A percentile compares a stretch with the other conserved stretches of the same genome.
Evolutionary conservation across 371 early-diverging fungal species (phyloP).

Genomic region (Choanephora cucurbitarum): DNA sequence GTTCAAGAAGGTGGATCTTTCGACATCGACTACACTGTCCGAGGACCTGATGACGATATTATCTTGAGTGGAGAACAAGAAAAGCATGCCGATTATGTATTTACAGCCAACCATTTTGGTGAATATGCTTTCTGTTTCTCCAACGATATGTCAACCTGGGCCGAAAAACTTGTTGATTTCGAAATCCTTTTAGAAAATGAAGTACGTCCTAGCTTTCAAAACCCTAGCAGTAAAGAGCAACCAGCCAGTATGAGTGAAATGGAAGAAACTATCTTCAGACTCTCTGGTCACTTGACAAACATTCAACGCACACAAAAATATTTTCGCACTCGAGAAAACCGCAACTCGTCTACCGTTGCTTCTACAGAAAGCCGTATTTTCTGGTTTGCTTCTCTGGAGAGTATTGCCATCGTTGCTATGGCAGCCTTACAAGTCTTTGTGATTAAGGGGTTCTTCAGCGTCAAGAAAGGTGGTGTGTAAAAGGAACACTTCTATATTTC

Average conservation of each 20-base stretch:
- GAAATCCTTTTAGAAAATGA: slow-evolving; percentile 87
- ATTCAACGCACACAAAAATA: slow-evolving; percentile 80
- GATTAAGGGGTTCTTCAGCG: slow-evolving; percentile 72
- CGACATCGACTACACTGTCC: slow-evolving; percentile 85
- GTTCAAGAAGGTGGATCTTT: slow-evolving; percentile 89
- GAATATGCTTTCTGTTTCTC: slow-evolving; percentile 92
- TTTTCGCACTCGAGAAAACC: slow-evolving; percentile 85
- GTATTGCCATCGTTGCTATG: slow-evolving; percentile 74
- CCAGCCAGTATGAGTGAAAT: slow-evolving; percentile 44
- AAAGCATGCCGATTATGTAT: slow-evolving; percentile 87
- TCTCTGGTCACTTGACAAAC: slow-evolving; percentile 59
- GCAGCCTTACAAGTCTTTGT: slow-evolving; percentile 87
- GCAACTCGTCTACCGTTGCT: slow-evolving; percentile 84
- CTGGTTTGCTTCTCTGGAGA: slow-evolving; percentile 84
- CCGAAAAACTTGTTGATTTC: slow-evolving; percentile 86
- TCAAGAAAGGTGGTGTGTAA: slow-evolving; percentile 65
- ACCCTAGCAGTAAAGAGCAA: slow-evolving; percentile 20
- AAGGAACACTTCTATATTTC: no score
- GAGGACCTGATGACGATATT: slow-evolving; percentile 60
- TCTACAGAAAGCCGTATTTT: slow-evolving; percentile 84
- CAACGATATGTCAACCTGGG: slow-evolving; percentile 84
- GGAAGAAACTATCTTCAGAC: slow-evolving; percentile 63
- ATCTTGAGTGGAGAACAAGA: slow-evolving; percentile 74
- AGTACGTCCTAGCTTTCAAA: slow-evolving; percentile 30
- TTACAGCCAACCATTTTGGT: slow-evolving; percentile 76